Evolutionary conservation across 176 grass and related monocot species (phyloP).

Genomic region (Avena sativa): DNA sequence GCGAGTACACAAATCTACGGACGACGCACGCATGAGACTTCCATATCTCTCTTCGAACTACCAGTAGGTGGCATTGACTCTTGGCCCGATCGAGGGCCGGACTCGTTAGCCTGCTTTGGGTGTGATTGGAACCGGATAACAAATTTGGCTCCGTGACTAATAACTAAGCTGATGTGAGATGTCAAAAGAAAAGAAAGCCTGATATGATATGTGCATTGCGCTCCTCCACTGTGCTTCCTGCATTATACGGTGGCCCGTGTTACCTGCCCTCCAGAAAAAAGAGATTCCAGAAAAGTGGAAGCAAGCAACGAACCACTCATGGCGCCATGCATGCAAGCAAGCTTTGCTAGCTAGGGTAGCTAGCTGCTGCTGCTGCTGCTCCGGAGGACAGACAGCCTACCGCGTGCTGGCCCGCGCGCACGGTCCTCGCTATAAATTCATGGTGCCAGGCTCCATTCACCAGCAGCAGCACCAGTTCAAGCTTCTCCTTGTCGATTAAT

Average conservation of each 20-base stretch:
- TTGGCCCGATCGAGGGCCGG: not conserved
- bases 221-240: not conserved
- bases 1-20: not conserved
- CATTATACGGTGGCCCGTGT: constrained; percentile 6
- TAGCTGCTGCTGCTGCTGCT: not conserved
- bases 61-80: constrained; percentile 39
- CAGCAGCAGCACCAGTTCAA: constrained; percentile 50
- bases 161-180: constrained; percentile 18
- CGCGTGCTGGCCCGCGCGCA: not conserved
- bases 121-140: constrained; percentile 39
- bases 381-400: constrained; percentile 34
- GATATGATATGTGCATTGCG: not conserved
- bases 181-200: not conserved
- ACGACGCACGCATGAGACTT: not conserved
- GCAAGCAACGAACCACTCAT: constrained; percentile 27
- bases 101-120: not conserved
- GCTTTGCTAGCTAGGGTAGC: not conserved
- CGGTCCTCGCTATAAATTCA: constrained; percentile 46
- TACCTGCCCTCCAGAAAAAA: constrained; percentile 50
- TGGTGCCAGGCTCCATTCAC: constrained; percentile 27
- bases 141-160: constrained; percentile 12
- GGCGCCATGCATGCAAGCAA: constrained; percentile 30
- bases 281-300: constrained; percentile 33
- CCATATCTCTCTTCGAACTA: not conserved
- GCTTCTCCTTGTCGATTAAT: not conserved